Evolutionary conservation across 495 filamentous ascomycete species (phyloP).

Genomic region (Xylaria nigripes): DNA sequence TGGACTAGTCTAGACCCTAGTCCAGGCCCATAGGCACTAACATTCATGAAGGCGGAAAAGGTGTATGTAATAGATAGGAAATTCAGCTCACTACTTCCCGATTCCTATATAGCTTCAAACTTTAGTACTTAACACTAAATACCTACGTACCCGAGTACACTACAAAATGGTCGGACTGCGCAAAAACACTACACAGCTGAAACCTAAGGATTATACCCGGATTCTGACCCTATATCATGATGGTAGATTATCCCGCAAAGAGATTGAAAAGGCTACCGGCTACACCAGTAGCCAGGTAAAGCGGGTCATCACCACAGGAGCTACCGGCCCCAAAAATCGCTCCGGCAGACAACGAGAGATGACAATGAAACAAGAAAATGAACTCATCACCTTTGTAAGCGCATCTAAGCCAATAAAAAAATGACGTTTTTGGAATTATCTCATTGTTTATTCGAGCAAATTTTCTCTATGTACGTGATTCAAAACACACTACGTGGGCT

Average conservation of each 20-base stretch:
- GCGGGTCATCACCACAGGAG: background rate
- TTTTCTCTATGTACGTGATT: background rate
- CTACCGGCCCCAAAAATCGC: background rate
- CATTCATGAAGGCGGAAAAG: too few relatives aligned
- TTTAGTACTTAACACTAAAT: too few relatives aligned
- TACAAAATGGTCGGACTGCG: too few relatives aligned
- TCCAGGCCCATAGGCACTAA: too few relatives aligned
- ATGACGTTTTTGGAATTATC: background rate
- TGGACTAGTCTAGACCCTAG: too few relatives aligned
- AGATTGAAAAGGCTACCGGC: background rate
- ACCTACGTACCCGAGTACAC: too few relatives aligned
- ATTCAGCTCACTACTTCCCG: too few relatives aligned
- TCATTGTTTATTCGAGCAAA: background rate
- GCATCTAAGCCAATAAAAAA: background rate
- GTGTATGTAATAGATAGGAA: too few relatives aligned
- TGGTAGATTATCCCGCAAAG: background rate
- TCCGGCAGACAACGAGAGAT: background rate
- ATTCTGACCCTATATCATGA: background rate
- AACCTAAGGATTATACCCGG: background rate
- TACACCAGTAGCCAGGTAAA: background rate
- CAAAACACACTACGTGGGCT: background rate
- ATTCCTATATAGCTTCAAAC: too few relatives aligned
- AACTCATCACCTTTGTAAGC: background rate
- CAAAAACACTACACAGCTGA: background rate
- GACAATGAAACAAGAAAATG: background rate